phyloP scores from a whole-genome alignment of 345 rosid species.

The Salix suchowensis region DNA sequence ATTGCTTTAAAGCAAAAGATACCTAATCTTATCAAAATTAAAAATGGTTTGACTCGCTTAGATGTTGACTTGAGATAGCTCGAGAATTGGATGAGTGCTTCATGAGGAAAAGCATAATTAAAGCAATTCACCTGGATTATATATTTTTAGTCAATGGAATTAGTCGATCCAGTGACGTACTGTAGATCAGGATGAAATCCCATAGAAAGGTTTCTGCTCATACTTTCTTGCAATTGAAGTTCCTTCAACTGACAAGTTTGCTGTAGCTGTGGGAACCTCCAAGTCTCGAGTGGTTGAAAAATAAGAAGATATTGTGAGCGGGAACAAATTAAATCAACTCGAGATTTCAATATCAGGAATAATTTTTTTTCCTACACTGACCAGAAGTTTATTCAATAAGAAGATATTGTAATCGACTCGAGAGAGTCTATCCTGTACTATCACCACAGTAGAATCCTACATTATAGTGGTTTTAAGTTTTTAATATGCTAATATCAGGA shows the following conservation, averaged over 20 bases:
- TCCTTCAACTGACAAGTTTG: background rate
- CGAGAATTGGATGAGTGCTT: background rate
- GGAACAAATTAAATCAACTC: no score
- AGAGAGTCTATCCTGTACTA: conserved; percentile 22
- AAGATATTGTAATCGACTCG: no score
- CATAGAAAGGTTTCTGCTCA: background rate
- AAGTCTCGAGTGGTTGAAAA: no score
- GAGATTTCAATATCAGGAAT: no score
- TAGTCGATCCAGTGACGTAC: background rate
- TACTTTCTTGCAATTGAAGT: background rate
- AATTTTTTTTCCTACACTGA: no score
- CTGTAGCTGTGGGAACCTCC: no score
- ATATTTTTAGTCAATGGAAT: background rate
- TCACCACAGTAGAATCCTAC: conserved; percentile 1
- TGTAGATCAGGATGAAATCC: background rate
- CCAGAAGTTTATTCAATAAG: no score
- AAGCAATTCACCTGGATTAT: background rate
- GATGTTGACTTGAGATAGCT: background rate
- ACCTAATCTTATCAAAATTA: background rate
- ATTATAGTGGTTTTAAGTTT: no score
- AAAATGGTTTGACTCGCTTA: background rate
- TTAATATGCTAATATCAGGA: no score
- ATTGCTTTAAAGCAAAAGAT: background rate
- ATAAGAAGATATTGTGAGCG: background rate
- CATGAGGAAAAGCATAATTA: background rate